phyloP scores from a whole-genome alignment of 192 early-diverging fungal species.

The Backusella australiensis region DNA sequence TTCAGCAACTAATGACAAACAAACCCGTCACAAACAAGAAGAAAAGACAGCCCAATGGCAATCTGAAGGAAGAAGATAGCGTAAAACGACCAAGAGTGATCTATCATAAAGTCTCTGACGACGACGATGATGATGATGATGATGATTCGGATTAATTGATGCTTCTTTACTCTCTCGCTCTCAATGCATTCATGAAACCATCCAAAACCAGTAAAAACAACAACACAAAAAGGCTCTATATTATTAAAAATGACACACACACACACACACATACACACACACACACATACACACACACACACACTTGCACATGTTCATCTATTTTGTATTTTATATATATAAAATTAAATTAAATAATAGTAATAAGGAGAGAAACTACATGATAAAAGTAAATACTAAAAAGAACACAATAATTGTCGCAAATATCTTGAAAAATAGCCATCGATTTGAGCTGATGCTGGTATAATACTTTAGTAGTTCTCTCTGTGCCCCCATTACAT shows the following conservation, averaged over 20 bases:
- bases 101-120: neutral
- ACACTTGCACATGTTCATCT: neutral
- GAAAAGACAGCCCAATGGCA: neutral
- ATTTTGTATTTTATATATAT: neutral
- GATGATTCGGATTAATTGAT: neutral
- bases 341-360: neutral
- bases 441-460: constrained; percentile 89
- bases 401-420: constrained; percentile 81
- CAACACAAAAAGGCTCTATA: no score
- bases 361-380: constrained; percentile 3
- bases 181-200: no score
- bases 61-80: neutral
- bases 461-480: constrained; percentile 92
- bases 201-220: no score
- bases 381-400: constrained; percentile 25
- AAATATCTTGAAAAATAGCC: constrained; percentile 96
- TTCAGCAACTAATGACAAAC: neutral
- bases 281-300: no score
- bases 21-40: neutral
- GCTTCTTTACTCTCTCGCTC: no score
- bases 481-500: constrained; percentile 85
- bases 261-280: no score
- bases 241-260: no score
- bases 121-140: neutral
- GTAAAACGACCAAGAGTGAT: neutral